Evolutionary conservation across 331 rosid genomes (phyloP).

Genomic region (Malus hybrid): DNA sequence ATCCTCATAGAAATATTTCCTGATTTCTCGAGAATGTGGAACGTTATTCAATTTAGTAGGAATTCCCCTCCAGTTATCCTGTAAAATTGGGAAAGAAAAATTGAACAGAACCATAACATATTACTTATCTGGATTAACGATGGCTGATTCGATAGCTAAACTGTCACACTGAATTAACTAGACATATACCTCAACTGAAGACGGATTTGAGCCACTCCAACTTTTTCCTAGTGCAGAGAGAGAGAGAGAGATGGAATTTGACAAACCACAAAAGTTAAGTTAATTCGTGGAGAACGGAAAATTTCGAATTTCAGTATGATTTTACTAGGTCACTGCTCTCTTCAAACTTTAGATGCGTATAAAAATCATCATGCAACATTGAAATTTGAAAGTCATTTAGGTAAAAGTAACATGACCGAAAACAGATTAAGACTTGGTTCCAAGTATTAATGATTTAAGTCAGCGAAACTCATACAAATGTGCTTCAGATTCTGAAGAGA

Average conservation of each 20-base stretch:
- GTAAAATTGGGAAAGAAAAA: constrained; percentile 37
- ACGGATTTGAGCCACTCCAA: constrained; percentile 20
- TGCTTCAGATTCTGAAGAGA: constrained; percentile 2
- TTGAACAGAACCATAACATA: constrained; percentile 21
- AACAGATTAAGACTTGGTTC: not conserved
- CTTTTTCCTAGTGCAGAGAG: not conserved
- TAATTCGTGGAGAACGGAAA: constrained; percentile 17
- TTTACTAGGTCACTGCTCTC: not conserved
- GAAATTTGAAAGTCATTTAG: not conserved
- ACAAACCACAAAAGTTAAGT: too few species aligned
- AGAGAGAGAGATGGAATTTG: too few species aligned
- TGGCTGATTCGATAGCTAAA: constrained; percentile 15
- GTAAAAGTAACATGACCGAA: not conserved
- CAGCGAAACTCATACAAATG: not conserved
- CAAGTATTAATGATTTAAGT: not conserved
- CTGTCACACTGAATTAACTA: constrained; percentile 10
- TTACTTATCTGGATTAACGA: constrained; percentile 26
- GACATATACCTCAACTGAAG: constrained; percentile 39
- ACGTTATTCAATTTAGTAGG: constrained; percentile 91
- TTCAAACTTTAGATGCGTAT: not conserved
- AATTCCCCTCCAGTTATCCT: constrained; percentile 95
- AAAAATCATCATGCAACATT: not conserved
- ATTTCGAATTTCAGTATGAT: not conserved
- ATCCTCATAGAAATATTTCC: constrained; percentile 80
- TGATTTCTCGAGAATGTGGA: constrained; percentile 89